Conservation (phyloP, 208 protist genomes). For the Leishmania major region DNA sequence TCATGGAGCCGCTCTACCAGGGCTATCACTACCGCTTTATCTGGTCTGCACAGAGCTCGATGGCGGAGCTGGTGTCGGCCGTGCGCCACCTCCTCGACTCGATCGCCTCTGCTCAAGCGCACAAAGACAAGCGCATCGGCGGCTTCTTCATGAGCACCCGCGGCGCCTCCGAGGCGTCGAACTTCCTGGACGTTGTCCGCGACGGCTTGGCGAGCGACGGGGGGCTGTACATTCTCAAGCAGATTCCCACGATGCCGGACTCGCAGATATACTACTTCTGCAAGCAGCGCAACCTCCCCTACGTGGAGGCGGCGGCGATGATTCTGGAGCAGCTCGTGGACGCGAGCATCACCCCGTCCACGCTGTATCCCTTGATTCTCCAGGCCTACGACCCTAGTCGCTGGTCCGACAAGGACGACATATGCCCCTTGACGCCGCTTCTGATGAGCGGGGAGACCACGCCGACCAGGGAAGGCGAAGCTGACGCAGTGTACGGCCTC, state of each 20-base stretch:
- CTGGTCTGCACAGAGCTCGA: slow-evolving; percentile 46
- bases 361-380: slow-evolving; percentile 57
- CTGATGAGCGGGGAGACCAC: slow-evolving; percentile 2
- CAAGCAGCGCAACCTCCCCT: slow-evolving; percentile 48
- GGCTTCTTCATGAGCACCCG: slow-evolving; percentile 70
- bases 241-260: slow-evolving; percentile 59
- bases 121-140: slow-evolving; percentile 3
- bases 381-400: slow-evolving; percentile 73
- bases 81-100: slow-evolving; percentile 29
- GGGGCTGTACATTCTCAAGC: slow-evolving; percentile 76
- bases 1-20: slow-evolving; percentile 35
- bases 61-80: slow-evolving; percentile 40
- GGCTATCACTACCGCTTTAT: slow-evolving; percentile 64
- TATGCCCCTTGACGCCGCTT: slow-evolving; percentile 68
- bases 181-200: slow-evolving; percentile 74
- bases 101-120: slow-evolving; percentile 4
- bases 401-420: slow-evolving; percentile 57
- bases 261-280: slow-evolving; percentile 68
- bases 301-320: slow-evolving; percentile 68
- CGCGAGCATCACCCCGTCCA: slow-evolving; percentile 44
- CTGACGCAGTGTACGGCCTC: background rate
- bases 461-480: background rate
- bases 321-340: slow-evolving; percentile 85
- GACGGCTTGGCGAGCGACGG: slow-evolving; percentile 81
- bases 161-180: slow-evolving; percentile 33